Evolutionary conservation across 2,329 filamentous ascomycete species (phyloP).

Genomic region (Exophiala sideris): DNA sequence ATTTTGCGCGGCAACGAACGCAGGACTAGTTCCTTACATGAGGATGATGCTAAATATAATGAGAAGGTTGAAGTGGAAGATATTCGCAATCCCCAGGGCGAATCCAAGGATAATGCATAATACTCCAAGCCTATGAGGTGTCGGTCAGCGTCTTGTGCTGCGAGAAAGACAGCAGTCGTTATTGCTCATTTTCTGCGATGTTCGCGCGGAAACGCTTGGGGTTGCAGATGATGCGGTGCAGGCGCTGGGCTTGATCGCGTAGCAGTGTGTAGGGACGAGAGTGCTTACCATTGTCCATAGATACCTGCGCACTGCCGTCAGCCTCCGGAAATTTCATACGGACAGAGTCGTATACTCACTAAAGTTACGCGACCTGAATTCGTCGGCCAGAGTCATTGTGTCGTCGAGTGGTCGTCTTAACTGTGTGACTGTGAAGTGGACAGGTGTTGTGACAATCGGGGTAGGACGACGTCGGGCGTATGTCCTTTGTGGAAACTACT

Average conservation of each 20-base stretch:
- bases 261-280: slow-evolving; percentile 23
- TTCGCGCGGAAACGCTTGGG: neutral
- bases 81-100: slow-evolving; percentile 65
- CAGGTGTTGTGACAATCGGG: slow-evolving; percentile 6
- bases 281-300: slow-evolving; percentile 63
- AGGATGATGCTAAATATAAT: slow-evolving; percentile 60
- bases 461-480: neutral
- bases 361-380: slow-evolving; percentile 64
- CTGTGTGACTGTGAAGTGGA: neutral
- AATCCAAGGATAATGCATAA: slow-evolving; percentile 64
- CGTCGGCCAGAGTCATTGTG: slow-evolving; percentile 59
- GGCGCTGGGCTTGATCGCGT: slow-evolving; percentile 1
- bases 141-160: slow-evolving; percentile 7
- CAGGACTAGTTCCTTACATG: slow-evolving; percentile 45
- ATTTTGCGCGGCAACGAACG: neutral
- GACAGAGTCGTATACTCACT: slow-evolving; percentile 46
- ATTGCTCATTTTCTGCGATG: neutral
- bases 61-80: slow-evolving; percentile 60
- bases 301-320: slow-evolving; percentile 49
- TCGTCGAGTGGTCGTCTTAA: neutral
- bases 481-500: neutral
- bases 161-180: neutral
- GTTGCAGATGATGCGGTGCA: neutral
- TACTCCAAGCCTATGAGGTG: slow-evolving; percentile 43
- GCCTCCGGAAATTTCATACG: slow-evolving; percentile 2